phyloP scores from a whole-genome alignment of 768 basidiomycete genomes.

The Mycena chlorophos region DNA sequence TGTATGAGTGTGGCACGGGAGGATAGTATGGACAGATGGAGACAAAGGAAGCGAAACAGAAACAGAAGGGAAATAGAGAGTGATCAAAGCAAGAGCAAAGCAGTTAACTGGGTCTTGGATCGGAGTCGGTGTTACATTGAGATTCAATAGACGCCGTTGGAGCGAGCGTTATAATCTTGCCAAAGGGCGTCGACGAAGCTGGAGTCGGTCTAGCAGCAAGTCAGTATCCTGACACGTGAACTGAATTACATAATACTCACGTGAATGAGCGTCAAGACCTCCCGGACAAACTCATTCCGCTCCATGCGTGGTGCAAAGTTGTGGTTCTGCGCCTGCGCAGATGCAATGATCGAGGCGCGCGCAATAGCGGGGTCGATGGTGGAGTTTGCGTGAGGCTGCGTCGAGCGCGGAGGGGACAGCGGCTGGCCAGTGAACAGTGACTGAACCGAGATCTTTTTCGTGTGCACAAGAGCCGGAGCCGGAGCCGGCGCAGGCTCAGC shows the following conservation, averaged over 20 bases:
- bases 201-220: constrained; percentile 53
- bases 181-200: constrained; percentile 64
- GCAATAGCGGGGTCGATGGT: constrained; percentile 12
- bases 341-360: constrained; percentile 32
- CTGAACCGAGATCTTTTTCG: background rate
- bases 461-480: background rate
- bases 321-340: constrained; percentile 23
- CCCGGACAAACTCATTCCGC: constrained; percentile 58
- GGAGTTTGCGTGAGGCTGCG: background rate
- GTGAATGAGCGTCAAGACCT: constrained; percentile 61
- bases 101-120: background rate
- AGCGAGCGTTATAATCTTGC: constrained; percentile 46
- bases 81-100: constrained; percentile 2
- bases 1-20: background rate
- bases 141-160: background rate
- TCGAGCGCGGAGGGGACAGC: background rate
- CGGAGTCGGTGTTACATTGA: background rate
- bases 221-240: constrained; percentile 5
- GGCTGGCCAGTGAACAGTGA: background rate
- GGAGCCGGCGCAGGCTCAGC: background rate
- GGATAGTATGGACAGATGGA: background rate
- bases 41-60: background rate
- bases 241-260: constrained; percentile 37
- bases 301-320: constrained; percentile 33
- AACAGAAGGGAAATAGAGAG: background rate